These are phyloP conservation scores for Ceratocystis variospora DNA, from an alignment of 2,329 filamentous ascomycete genomes.

Conservation along the genomic window DNA sequence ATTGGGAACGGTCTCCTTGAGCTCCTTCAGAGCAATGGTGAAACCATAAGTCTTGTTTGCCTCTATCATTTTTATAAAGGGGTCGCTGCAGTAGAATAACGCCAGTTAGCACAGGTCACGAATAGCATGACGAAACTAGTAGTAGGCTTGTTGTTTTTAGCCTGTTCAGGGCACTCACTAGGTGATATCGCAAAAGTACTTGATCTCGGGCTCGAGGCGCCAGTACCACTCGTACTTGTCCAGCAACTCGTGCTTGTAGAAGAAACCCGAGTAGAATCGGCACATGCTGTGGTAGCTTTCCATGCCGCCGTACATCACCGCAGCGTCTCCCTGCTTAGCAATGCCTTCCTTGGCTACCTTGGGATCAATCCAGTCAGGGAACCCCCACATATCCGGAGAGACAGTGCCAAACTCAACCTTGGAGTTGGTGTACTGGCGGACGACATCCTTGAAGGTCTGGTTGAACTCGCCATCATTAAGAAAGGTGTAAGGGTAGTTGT, in stretches of 20 bases:
- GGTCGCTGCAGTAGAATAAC: slow-evolving; percentile 47
- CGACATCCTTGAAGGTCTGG: slow-evolving; percentile 74
- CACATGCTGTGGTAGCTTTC: slow-evolving; percentile 99
- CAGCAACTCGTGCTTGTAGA: slow-evolving; percentile 91
- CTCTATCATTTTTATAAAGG: slow-evolving; percentile 88
- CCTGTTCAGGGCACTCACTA: slow-evolving; percentile 46
- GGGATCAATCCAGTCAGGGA: slow-evolving; percentile 87
- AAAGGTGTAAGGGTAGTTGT: slow-evolving; percentile 96
- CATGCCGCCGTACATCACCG: slow-evolving; percentile 98
- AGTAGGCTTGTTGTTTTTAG: background rate
- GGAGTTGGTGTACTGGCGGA: slow-evolving; percentile 79
- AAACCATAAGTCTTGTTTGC: slow-evolving; percentile 97
- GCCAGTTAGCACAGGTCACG: background rate
- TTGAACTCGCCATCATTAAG: slow-evolving; percentile 97
- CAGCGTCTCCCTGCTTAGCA: slow-evolving; percentile 86
- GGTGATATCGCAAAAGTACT: slow-evolving; percentile 99
- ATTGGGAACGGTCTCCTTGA: slow-evolving; percentile 94
- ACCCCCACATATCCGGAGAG: slow-evolving; percentile 83
- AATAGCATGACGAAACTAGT: background rate
- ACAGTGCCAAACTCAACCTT: slow-evolving; percentile 90
- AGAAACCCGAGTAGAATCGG: slow-evolving; percentile 97
- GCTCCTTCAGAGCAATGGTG: slow-evolving; percentile 95
- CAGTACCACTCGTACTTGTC: slow-evolving; percentile 99
- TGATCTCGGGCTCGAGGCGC: slow-evolving; percentile 97
- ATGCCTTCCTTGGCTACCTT: slow-evolving; percentile 93